A percentile compares a stretch with the other conserved stretches of the same genome.
Conservation (phyloP, 2,329 filamentous ascomycete species). For the Colletotrichum cordylinicola region DNA sequence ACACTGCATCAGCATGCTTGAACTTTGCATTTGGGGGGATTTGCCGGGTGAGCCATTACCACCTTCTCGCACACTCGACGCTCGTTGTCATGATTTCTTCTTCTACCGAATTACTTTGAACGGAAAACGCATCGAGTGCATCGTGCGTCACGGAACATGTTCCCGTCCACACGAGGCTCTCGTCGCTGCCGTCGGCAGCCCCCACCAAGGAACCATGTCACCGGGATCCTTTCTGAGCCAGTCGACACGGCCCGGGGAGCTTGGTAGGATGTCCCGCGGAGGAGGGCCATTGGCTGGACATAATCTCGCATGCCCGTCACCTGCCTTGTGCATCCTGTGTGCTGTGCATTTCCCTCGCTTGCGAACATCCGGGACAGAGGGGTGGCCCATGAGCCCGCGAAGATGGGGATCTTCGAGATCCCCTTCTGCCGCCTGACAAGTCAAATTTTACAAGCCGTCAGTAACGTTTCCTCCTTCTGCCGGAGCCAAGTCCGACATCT, state of each 20-base stretch:
- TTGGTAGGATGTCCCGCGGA: background rate
- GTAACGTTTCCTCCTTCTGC: background rate
- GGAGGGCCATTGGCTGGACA: background rate
- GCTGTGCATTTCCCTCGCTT: background rate
- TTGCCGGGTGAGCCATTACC: background rate
- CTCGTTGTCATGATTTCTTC: background rate
- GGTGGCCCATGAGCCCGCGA: background rate
- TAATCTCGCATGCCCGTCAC: background rate
- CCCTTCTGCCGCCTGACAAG: background rate
- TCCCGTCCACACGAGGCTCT: background rate
- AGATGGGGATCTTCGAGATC: background rate
- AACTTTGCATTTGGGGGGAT: background rate
- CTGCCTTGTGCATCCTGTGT: background rate
- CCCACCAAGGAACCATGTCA: background rate
- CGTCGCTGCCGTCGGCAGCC: background rate
- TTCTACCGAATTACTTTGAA: background rate
- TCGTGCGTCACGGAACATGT: background rate
- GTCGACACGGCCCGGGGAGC: background rate
- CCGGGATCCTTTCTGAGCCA: background rate
- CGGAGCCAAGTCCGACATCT: background rate
- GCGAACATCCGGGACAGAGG: background rate
- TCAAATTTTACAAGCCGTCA: background rate
- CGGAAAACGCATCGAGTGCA: background rate
- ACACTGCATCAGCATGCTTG: background rate
- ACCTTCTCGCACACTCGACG: background rate